Evolutionary conservation across 495 filamentous ascomycete genomes (phyloP).

Genomic region (Penicillium fimorum): DNA sequence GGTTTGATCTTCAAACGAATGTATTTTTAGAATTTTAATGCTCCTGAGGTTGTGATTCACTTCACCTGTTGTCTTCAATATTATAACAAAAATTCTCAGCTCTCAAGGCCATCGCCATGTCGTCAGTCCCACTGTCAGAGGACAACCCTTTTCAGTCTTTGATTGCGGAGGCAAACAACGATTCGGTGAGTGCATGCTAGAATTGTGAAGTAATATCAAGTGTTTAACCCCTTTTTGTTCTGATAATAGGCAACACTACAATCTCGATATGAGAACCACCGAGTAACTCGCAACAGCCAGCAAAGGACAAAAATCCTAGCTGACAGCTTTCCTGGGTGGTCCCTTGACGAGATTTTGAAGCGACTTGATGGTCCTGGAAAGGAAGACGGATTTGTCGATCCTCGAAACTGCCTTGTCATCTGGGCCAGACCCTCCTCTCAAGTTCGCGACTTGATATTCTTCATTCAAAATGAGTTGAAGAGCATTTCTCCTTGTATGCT

Average conservation of each 20-base stretch:
- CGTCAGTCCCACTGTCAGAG: slow-evolving; percentile 5
- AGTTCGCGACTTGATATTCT: slow-evolving; percentile 59
- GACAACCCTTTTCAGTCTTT: slow-evolving; percentile 74
- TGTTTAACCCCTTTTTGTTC: not conserved
- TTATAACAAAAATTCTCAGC: not conserved
- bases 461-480: slow-evolving; percentile 61
- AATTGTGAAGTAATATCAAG: not conserved
- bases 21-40: not conserved
- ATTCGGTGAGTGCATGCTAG: slow-evolving; percentile 45
- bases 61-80: not conserved
- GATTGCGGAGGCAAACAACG: slow-evolving; percentile 57
- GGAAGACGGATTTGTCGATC: slow-evolving; percentile 66
- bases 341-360: slow-evolving; percentile 67
- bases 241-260: slow-evolving; percentile 58
- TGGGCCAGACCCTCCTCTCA: slow-evolving; percentile 77
- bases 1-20: not conserved
- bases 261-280: slow-evolving; percentile 64
- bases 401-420: slow-evolving; percentile 75
- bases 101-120: not conserved
- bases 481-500: slow-evolving; percentile 61
- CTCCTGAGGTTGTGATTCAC: not conserved
- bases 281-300: slow-evolving; percentile 65
- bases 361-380: slow-evolving; percentile 60
- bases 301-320: slow-evolving; percentile 67
- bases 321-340: slow-evolving; percentile 62